Base-by-base conservation (phyloP, 345 rosid genomes). In the Citropsis articulata region DNA sequence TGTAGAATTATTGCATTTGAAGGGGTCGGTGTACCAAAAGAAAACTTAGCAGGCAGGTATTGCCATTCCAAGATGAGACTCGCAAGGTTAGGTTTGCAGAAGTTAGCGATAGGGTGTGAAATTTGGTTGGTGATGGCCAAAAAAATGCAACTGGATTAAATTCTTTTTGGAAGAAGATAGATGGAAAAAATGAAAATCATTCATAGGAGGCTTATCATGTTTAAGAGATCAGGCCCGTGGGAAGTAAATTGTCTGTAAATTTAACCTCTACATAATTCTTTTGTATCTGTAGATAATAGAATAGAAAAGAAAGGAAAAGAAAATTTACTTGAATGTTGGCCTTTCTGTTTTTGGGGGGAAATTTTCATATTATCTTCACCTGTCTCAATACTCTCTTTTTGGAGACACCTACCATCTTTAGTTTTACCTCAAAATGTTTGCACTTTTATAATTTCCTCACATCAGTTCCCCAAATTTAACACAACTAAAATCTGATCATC, bases 211-310 rank as follows among this genome's bases (percentile, higher is more conserved):
- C 63, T 83, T 53, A 33, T 66, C 72, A 72, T 81, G 78, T 38
- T 74, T 48, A 16, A 77, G 77, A 68, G 40, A 42, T 64, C 74
- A 72, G 69, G 74, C 70, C 27, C 45, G 60, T 74, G 75, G 69
- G 25, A 64, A 66, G 53, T 42, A 66, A 24, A 50, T 75, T 30
- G 42, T 75, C 62, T 88, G 89, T 88, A 86, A 84, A 84, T 77
- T 45, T 83, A 77, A 66, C 79, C 73, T 69, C 80, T 22, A 73
- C 78, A 76, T 33, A 78, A 73, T 88, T 84, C 86, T 79, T 81
- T 86, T 88, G 88, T 74, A 81, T 81, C 38, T 88, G 81, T 80
- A 71, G 81, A 83, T 81, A 77, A 77, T 77, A 81, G 81, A 78
- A 85, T 19, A 50, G 16, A 31, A 53, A 21, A 42, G 30, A 35